Conservation (phyloP, 2,329 filamentous ascomycete genomes). For the Tolypocladium pustulatum region DNA sequence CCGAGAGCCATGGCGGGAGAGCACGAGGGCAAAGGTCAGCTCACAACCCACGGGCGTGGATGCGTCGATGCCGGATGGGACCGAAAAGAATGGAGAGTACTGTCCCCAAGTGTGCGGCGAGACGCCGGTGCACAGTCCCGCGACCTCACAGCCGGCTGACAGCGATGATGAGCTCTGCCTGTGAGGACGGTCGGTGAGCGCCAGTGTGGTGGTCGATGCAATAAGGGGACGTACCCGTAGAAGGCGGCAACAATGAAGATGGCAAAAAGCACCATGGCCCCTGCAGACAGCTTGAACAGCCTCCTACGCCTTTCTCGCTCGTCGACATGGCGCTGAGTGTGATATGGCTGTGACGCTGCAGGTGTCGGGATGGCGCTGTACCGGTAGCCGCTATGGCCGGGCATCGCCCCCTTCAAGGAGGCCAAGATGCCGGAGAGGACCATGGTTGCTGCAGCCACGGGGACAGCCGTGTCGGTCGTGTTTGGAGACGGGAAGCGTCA, state of each 20-base stretch:
- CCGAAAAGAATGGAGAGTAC: conserved; percentile 76
- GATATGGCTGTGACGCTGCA: neutral
- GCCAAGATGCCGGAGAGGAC: conserved; percentile 1
- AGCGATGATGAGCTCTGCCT: neutral
- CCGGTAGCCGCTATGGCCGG: conserved; percentile 12
- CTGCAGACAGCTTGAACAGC: conserved; percentile 7
- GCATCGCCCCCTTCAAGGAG: conserved; percentile 7
- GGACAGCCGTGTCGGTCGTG: neutral
- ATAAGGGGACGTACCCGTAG: conserved; percentile 7
- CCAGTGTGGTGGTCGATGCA: neutral
- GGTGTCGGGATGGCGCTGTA: conserved; percentile 17
- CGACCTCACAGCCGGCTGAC: conserved; percentile 11
- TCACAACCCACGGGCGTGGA: conserved; percentile 56
- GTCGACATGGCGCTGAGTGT: neutral
- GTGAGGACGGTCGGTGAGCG: neutral
- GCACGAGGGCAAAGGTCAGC: conserved; percentile 68
- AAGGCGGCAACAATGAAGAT: conserved; percentile 6
- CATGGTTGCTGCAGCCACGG: conserved; percentile 3
- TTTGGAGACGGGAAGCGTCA: neutral
- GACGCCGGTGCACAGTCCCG: conserved; percentile 39
- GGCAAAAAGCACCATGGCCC: conserved; percentile 7
- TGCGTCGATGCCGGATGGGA: conserved; percentile 53
- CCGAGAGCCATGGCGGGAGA: conserved; percentile 77
- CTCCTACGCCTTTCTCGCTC: conserved; percentile 2
- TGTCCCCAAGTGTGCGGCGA: conserved; percentile 71